Evolutionary conservation across 2,329 filamentous ascomycete species (phyloP).

Genomic region (Beauveria caledonica): DNA sequence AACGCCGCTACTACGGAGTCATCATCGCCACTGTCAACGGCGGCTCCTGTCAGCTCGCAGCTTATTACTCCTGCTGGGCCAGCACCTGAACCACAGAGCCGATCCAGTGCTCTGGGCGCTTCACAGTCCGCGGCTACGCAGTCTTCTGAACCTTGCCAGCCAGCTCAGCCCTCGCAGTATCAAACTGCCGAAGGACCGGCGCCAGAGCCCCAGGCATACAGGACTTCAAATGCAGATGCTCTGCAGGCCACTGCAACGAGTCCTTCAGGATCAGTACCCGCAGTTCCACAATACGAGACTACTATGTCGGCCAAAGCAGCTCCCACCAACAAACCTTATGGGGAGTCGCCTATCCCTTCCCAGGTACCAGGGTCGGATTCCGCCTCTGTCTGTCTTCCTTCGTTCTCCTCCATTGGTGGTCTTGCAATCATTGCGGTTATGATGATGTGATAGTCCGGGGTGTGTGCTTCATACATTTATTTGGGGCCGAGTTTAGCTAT

Average conservation of each 20-base stretch:
- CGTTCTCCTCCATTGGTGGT: conserved; percentile 18
- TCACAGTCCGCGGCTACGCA: conserved; percentile 2
- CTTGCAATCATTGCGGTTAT: conserved; percentile 21
- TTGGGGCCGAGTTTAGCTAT: conserved; percentile 13
- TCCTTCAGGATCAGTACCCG: conserved; percentile 5
- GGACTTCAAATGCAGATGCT: conserved; percentile 12
- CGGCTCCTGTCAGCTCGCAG: conserved; percentile 4
- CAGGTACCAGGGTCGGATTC: conserved; percentile 22
- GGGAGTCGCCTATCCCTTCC: conserved; percentile 19
- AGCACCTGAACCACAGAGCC: conserved; percentile 5
- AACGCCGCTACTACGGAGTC: conserved; percentile 1
- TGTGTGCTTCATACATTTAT: conserved; percentile 4
- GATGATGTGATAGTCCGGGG: conserved; percentile 16
- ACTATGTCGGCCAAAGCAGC: conserved; percentile 19
- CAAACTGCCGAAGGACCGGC: conserved; percentile 9
- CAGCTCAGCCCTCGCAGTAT: conserved; percentile 2
- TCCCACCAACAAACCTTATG: conserved; percentile 13
- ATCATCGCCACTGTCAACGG: conserved; percentile 6
- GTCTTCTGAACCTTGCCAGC: not conserved
- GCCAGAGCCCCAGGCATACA: conserved; percentile 14
- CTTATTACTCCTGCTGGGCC: not conserved
- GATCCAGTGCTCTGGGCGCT: not conserved
- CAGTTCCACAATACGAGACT: conserved; percentile 16
- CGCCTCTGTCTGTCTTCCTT: conserved; percentile 15
- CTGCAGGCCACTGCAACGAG: conserved; percentile 4